A percentile compares a stretch with the other conserved stretches of the same genome.
These are phyloP conservation scores for Diaporthe sp. DNA, from an alignment of 2,329 filamentous ascomycete genomes.

Conservation along the genomic window DNA sequence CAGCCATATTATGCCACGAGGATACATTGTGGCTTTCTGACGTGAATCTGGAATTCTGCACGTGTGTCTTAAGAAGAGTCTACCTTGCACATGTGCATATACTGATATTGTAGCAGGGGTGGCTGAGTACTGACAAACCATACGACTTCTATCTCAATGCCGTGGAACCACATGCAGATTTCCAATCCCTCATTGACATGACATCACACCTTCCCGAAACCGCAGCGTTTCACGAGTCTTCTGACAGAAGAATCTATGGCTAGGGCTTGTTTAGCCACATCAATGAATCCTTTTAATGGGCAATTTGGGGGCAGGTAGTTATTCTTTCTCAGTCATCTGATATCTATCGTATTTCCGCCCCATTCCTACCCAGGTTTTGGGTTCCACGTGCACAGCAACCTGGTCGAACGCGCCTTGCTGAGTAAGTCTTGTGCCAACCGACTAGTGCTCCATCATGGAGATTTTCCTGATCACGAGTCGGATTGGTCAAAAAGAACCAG, in stretches of 20 bases:
- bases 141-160: background rate
- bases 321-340: background rate
- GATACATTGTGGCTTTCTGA: constrained; percentile 1
- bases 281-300: background rate
- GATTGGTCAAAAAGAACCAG: background rate
- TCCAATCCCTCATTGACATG: background rate
- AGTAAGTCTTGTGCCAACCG: background rate
- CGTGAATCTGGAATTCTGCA: background rate
- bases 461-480: background rate
- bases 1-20: background rate
- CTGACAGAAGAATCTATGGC: background rate
- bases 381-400: background rate
- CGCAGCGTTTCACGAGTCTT: background rate
- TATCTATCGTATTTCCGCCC: background rate
- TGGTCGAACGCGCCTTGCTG: background rate
- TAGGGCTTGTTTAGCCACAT: background rate
- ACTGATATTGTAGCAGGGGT: background rate
- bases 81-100: background rate
- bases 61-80: background rate
- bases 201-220: background rate
- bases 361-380: background rate
- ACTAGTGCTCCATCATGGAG: background rate
- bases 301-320: background rate
- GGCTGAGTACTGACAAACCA: background rate
- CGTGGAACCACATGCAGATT: too few relatives aligned